Conservation (phyloP, 495 filamentous ascomycete genomes). For the Neurospora sp. region DNA sequence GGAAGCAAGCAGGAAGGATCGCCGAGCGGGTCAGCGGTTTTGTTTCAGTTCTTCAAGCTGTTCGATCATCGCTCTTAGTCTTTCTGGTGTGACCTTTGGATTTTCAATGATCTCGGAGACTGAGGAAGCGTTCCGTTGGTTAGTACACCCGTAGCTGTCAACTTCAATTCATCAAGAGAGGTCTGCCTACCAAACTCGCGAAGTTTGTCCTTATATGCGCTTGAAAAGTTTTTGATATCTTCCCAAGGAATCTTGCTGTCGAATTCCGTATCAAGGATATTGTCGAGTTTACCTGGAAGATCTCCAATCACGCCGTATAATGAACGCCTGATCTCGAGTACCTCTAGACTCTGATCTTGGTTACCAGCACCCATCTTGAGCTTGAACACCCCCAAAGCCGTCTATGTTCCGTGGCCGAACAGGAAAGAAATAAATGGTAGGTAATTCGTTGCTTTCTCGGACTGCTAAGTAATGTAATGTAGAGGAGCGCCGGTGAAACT, state of each 20-base stretch:
- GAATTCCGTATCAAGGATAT: too few species aligned
- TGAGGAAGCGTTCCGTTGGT: too few species aligned
- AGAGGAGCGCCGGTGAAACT: not conserved
- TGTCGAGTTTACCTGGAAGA: too few species aligned
- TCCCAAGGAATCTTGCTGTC: too few species aligned
- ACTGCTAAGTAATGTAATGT: not conserved
- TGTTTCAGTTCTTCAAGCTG: not conserved
- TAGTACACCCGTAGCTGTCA: too few species aligned
- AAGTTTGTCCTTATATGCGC: too few species aligned
- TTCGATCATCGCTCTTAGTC: not conserved
- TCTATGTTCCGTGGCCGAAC: not conserved
- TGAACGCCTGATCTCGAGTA: too few species aligned
- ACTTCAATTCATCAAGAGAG: not conserved
- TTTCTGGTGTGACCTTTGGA: too few species aligned
- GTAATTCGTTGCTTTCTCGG: not conserved
- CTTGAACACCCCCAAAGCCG: not conserved
- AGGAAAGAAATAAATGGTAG: not conserved
- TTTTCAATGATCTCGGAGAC: too few species aligned
- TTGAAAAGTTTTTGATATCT: too few species aligned
- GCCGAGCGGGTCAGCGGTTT: not conserved
- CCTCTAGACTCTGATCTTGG: not conserved
- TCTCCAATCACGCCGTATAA: too few species aligned
- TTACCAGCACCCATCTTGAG: not conserved
- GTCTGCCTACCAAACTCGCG: not conserved
- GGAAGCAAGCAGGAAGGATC: not conserved